phyloP scores from a whole-genome alignment of 2,329 filamentous ascomycete genomes.

The Talaromyces sp. region DNA sequence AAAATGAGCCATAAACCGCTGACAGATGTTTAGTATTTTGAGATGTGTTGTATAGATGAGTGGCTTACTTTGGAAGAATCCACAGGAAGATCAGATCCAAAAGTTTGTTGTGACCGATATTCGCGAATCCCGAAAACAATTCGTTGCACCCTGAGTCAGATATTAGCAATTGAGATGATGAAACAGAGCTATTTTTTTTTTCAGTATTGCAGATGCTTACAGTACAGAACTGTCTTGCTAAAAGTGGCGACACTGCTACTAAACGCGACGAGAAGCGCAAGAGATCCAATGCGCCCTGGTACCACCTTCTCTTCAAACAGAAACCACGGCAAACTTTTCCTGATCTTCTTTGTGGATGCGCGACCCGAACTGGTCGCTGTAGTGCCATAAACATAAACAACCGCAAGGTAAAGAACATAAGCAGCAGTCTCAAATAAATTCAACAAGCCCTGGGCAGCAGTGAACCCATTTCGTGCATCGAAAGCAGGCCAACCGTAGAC shows the following conservation, averaged over 20 bases:
- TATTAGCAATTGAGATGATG: neutral
- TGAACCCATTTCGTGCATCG: slow-evolving; percentile 67
- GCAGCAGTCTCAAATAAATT: slow-evolving; percentile 66
- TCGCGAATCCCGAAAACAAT: slow-evolving; percentile 56
- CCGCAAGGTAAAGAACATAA: slow-evolving; percentile 61
- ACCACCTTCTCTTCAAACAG: slow-evolving; percentile 51
- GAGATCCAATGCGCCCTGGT: slow-evolving; percentile 50
- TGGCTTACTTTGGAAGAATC: slow-evolving; percentile 63
- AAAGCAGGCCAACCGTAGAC: slow-evolving; percentile 76
- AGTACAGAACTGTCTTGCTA: slow-evolving; percentile 65
- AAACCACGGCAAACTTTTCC: slow-evolving; percentile 41
- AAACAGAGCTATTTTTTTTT: too few relatives aligned
- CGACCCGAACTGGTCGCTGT: slow-evolving; percentile 28
- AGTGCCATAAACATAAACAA: slow-evolving; percentile 46
- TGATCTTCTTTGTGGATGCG: slow-evolving; percentile 25
- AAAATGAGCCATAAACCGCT: slow-evolving; percentile 64
- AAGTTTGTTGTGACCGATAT: slow-evolving; percentile 60
- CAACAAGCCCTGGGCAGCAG: slow-evolving; percentile 65
- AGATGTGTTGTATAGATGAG: neutral
- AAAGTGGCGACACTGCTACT: slow-evolving; percentile 60
- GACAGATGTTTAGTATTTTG: neutral
- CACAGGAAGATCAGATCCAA: slow-evolving; percentile 55
- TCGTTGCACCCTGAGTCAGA: slow-evolving; percentile 53
- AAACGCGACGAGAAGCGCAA: slow-evolving; percentile 58
- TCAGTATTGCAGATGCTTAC: slow-evolving; percentile 39